Base-by-base conservation (phyloP, 768 basidiomycete genomes). In the Hemileccinum rubropunctum region DNA sequence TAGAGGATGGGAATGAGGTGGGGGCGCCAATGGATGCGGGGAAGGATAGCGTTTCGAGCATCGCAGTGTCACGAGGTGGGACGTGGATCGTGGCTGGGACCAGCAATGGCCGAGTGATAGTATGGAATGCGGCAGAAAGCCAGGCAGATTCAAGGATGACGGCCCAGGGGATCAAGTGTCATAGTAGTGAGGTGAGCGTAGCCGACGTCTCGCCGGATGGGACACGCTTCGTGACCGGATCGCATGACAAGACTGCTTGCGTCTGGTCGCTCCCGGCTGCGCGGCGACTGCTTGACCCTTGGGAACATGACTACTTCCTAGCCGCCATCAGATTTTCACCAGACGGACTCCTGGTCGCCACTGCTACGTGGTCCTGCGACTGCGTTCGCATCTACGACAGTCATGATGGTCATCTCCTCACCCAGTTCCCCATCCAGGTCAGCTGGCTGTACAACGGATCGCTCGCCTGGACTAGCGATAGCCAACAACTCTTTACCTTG, bases 311-410 rank as follows among this genome's bases (percentile, higher is more conserved):
- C 11, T 7, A 14, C 7, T 9, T 1, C 4, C 20, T 53, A 13
- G 45, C 20, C 14, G 40, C 37, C 3, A 23, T 44, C 34, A 56
- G 40, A 6, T 59, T 52, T 20, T 59, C 58, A 3, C 58, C 58
- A 4, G 18, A 37, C 6, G 50, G 58, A 6, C 14, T 26, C 13
- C 21, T 38, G 14, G 13, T 56, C 10, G 47, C 49, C 6, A 28
- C 27, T 7, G 49, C 37, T 30, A 30, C 28, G 28, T 30, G 28
- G 28, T n/a, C 13, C 9, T 8, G 27, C 17, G 0, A 39, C 2
- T 40, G 41, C 15, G 12, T 58, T 17, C 51, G 13, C 5, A 23
- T 58, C 11, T 48, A 33, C 4, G 45, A 54, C 21, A 37, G 36
- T 15, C 44, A 26, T 2, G 12, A 27, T 0, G 57, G 48, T 15